Evolutionary conservation across 371 early-diverging fungal species (phyloP).

Genomic region (Mucor lusitanicus): DNA sequence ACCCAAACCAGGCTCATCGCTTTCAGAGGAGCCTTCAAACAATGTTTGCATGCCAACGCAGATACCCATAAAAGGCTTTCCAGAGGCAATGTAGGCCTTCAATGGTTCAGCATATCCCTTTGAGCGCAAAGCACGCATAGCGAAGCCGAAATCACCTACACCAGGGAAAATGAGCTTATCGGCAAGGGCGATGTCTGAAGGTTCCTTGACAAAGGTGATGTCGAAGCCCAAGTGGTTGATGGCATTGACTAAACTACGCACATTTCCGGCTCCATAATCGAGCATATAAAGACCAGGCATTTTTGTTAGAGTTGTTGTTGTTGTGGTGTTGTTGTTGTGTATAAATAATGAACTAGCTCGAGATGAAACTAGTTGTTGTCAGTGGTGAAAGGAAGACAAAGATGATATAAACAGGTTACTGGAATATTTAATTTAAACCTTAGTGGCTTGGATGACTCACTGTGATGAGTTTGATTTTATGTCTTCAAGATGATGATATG

Average conservation of each 20-base stretch:
- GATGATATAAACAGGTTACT: background rate
- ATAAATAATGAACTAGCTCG: background rate
- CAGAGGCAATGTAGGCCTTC: conserved; percentile 78
- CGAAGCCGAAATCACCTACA: conserved; percentile 95
- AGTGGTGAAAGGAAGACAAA: background rate
- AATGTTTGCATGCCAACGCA: conserved; percentile 98
- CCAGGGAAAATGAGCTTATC: conserved; percentile 98
- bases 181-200: conserved; percentile 85
- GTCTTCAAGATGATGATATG: background rate
- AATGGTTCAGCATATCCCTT: conserved; percentile 84
- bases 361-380: background rate
- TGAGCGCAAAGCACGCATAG: conserved; percentile 77
- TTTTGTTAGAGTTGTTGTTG: background rate
- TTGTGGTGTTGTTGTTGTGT: too few species aligned
- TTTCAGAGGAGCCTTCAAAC: conserved; percentile 91
- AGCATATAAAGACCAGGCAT: conserved; percentile 77
- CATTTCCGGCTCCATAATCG: conserved; percentile 99
- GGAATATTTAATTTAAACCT: background rate
- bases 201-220: conserved; percentile 73
- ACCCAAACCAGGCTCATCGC: conserved; percentile 80
- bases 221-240: conserved; percentile 85
- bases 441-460: conserved; percentile 24
- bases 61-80: conserved; percentile 94
- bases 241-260: conserved; percentile 94
- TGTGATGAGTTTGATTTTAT: conserved; percentile 6